Evolutionary conservation across 768 basidiomycete species (phyloP).

Genomic region (Porpolomopsis calyptriformis): DNA sequence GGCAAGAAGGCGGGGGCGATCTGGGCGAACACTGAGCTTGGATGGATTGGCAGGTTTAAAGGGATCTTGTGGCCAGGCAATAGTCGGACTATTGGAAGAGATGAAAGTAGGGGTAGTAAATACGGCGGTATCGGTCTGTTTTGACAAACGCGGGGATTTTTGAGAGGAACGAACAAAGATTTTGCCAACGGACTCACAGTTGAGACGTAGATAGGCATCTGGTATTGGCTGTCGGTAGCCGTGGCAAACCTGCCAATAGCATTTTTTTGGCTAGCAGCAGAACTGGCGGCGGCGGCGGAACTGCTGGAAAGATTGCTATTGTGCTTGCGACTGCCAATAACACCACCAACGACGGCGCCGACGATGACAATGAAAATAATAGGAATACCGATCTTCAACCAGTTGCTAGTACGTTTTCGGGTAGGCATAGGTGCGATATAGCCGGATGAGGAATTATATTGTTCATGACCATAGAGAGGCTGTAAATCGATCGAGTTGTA

Average conservation of each 20-base stretch:
- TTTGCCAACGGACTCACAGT: constrained; percentile 47
- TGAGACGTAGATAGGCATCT: constrained; percentile 80
- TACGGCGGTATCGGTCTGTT: constrained; percentile 63
- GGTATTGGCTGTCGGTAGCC: constrained; percentile 67
- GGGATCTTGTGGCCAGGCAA: constrained; percentile 74
- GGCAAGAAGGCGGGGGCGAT: constrained; percentile 87
- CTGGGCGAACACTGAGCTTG: constrained; percentile 52
- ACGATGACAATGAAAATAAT: constrained; percentile 50
- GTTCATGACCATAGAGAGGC: constrained; percentile 48
- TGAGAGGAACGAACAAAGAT: background rate
- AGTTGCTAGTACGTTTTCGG: constrained; percentile 52
- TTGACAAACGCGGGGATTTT: constrained; percentile 6
- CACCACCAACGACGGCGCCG: constrained; percentile 66
- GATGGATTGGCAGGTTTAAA: constrained; percentile 56
- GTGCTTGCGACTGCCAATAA: constrained; percentile 56
- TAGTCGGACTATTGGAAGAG: constrained; percentile 35
- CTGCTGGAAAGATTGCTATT: constrained; percentile 30
- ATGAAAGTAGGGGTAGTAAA: constrained; percentile 66
- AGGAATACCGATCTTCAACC: constrained; percentile 70
- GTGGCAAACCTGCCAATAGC: constrained; percentile 62
- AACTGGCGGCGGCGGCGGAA: constrained; percentile 38
- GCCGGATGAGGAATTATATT: constrained; percentile 61
- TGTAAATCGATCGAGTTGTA: constrained; percentile 13
- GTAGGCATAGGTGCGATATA: constrained; percentile 43
- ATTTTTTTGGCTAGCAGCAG: constrained; percentile 48